Evolutionary conservation across 1,139 yeast species (phyloP).

Genomic region (Yamadazyma triangularis): DNA sequence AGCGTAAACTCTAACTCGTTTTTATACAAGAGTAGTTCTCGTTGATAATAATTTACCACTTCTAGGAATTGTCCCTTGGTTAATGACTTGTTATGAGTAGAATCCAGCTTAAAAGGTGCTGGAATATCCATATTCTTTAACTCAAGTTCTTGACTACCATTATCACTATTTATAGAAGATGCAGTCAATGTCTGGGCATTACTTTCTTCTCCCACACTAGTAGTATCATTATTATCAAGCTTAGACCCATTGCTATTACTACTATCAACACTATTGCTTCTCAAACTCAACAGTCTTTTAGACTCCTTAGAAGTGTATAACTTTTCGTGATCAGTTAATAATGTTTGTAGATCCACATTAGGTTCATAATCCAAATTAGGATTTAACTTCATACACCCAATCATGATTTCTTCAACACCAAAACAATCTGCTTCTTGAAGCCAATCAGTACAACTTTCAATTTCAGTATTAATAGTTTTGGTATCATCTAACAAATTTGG

Average conservation of each 20-base stretch:
- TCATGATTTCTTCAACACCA: conserved; percentile 28
- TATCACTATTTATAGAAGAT: no score
- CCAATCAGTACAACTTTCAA: not conserved
- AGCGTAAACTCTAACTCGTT: conserved; percentile 63
- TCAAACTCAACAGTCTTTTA: not conserved
- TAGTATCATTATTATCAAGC: no score
- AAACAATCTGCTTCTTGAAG: conserved; percentile 14
- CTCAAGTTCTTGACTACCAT: no score
- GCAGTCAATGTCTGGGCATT: not conserved
- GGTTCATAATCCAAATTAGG: conserved; percentile 6
- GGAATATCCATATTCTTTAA: no score
- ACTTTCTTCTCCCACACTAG: no score
- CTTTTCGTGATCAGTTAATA: not conserved
- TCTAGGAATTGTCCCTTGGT: not conserved
- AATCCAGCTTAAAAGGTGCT: no score
- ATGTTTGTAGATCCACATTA: not conserved
- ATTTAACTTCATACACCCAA: conserved; percentile 27
- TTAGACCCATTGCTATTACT: no score
- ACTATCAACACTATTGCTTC: not conserved
- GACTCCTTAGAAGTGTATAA: not conserved
- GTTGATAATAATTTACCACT: conserved; percentile 36
- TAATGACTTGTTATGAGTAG: no score
- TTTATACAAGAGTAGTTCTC: conserved; percentile 54
- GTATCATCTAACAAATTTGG: conserved; percentile 39
- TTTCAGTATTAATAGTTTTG: not conserved